Base-by-base conservation (phyloP, 1,139 yeast species). In the Hansenula lynferdii region DNA sequence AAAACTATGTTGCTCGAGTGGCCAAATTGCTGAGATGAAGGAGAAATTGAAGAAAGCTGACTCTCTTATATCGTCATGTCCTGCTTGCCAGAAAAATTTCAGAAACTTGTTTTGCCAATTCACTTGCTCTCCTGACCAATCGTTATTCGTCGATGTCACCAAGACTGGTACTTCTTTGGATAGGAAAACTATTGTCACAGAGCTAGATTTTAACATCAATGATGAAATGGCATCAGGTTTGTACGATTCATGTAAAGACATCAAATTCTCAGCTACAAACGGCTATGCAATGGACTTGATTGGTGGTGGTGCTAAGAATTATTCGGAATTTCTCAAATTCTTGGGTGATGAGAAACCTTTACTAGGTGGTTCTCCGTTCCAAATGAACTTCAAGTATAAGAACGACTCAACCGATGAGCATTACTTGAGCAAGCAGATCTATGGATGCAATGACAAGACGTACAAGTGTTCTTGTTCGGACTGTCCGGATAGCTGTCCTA, bases 231-330 rank as follows among this genome's bases (percentile, higher is more conserved):
- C 96, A 0, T 55, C 69, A 0, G 66, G 58, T 3, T 79, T 90
- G 54, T 92, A 67, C 57, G 84, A 89, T 43, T 85, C 96, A 2
- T 92, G 98, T 64, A 85, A 85, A 52, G 78, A 83, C 46, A 84
- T 92, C 57, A 89, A 90, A 61, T 90, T 92, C 58, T 80, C 92
- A 5, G 96, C 97, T 6, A 89, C 97, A 9, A 90, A 90, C 60
- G 97, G 97, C 3, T 85, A 75, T 53, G 97, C 97, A 8, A 89
- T 92, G 97, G 97, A 92, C 57, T 70, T 92, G 37, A 83, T 92
- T 36, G 98, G 98, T 7, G 98, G 98, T 9, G 97, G 97, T 0
- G 97, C 97, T 3, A 72, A 70, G 42, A 77, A 80, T 53, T 85
- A 76, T 56, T 56, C 67, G 31, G 78, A 77, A 38, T 92, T 92